Evolutionary conservation across 208 protist genomes (phyloP).

Genomic region (Acanthamoeba castellanii): DNA sequence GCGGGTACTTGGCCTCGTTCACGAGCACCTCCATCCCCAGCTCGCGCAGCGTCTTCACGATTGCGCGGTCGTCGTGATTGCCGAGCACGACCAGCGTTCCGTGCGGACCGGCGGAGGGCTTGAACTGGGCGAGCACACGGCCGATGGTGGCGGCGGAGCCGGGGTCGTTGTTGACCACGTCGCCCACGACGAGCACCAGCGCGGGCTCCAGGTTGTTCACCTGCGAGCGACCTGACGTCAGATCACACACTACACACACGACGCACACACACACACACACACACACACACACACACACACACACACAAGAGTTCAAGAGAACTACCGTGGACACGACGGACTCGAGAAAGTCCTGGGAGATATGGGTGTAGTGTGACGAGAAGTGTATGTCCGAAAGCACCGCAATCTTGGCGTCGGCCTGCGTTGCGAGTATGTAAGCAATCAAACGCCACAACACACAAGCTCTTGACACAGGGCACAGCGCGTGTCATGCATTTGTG

Average conservation of each 20-base stretch:
- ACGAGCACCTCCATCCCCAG: neutral
- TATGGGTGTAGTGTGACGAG: slow-evolving; percentile 2
- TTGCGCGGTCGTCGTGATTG: slow-evolving; percentile 1
- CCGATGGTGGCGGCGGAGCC: neutral
- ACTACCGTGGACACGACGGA: neutral
- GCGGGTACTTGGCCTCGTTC: neutral
- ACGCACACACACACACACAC: too few species aligned
- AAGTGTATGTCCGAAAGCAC: slow-evolving; percentile 42
- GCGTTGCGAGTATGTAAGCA: neutral
- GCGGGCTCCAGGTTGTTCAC: slow-evolving; percentile 1
- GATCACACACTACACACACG: too few species aligned
- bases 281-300: too few species aligned
- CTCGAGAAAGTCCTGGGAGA: slow-evolving; percentile 9
- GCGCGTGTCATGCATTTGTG: too few species aligned
- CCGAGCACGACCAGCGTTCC: slow-evolving; percentile 8
- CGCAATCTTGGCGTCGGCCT: neutral
- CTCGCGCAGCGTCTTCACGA: neutral
- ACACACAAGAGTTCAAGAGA: neutral
- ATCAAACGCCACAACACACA: neutral
- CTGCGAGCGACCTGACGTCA: neutral
- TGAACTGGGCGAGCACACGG: neutral
- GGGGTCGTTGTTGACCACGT: slow-evolving; percentile 44
- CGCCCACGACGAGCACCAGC: slow-evolving; percentile 14
- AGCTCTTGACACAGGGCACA: neutral
- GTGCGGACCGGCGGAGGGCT: neutral